A percentile compares a stretch with the other conserved stretches of the same genome.
These are phyloP conservation scores for Raphanus hybrid DNA, from an alignment of 441 rosid species.

Conservation along the genomic window DNA sequence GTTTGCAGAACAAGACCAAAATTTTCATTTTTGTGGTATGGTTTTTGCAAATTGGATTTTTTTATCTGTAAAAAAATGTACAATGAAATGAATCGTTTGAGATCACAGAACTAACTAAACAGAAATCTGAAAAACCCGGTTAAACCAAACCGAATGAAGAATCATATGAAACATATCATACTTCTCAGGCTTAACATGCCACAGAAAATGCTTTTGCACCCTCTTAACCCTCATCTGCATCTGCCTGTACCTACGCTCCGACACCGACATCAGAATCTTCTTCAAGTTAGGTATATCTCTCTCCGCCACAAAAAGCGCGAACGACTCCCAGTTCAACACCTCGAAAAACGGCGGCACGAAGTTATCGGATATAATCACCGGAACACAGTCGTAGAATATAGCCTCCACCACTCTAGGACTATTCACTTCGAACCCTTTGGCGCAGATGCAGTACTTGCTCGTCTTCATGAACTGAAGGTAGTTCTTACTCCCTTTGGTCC, in stretches of 20 bases:
- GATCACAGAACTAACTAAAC: slow-evolving; percentile 28
- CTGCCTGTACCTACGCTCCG: slow-evolving; percentile 51
- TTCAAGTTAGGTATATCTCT: slow-evolving; percentile 84
- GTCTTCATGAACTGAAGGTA: slow-evolving; percentile 46
- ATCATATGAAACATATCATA: slow-evolving; percentile 92
- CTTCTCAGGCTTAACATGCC: slow-evolving; percentile 81
- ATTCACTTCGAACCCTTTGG: slow-evolving; percentile 45
- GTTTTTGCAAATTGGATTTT: background rate
- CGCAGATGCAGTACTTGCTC: slow-evolving; percentile 46
- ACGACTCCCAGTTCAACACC: slow-evolving; percentile 83
- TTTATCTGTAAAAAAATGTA: slow-evolving; percentile 23
- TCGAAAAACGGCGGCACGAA: slow-evolving; percentile 86
- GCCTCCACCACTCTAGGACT: slow-evolving; percentile 81
- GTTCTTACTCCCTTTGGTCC: slow-evolving; percentile 45
- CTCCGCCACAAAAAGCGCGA: slow-evolving; percentile 75
- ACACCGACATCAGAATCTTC: slow-evolving; percentile 71
- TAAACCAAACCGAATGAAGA: slow-evolving; percentile 88
- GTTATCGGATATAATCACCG: slow-evolving; percentile 87
- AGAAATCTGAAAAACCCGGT: slow-evolving; percentile 65
- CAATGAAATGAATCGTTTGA: slow-evolving; percentile 21
- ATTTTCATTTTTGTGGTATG: background rate
- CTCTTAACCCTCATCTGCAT: slow-evolving; percentile 85
- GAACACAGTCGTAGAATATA: slow-evolving; percentile 84
- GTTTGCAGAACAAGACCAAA: too few relatives aligned
- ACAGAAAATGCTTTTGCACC: slow-evolving; percentile 87